Percentiles rank a stretch among this genome's conserved stretches.
These are phyloP conservation scores for Fusarium cicatricum DNA, from an alignment of 2,329 filamentous ascomycete species.

Conservation along the genomic window DNA sequence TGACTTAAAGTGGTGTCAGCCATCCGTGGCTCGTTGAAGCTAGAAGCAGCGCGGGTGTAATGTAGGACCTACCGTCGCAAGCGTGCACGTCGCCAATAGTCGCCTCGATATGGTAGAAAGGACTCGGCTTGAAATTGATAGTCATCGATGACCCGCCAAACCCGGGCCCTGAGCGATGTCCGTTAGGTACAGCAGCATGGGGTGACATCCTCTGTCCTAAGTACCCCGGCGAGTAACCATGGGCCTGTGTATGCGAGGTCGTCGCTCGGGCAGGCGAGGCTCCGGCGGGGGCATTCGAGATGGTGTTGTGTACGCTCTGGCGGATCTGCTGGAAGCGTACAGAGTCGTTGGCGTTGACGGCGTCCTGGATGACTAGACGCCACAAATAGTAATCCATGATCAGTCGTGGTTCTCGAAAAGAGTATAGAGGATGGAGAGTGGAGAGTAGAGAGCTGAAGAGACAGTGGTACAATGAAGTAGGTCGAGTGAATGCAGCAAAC, in stretches of 20 bases:
- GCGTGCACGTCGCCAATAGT: slow-evolving; percentile 70
- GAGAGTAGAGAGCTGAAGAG: background rate
- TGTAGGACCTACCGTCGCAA: slow-evolving; percentile 72
- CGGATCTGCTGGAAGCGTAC: slow-evolving; percentile 55
- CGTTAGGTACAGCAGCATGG: slow-evolving; percentile 28
- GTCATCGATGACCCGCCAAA: slow-evolving; percentile 28
- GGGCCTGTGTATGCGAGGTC: slow-evolving; percentile 22
- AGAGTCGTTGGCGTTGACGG: slow-evolving; percentile 48
- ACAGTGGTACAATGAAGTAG: background rate
- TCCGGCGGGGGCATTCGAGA: slow-evolving; percentile 40
- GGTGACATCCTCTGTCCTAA: slow-evolving; percentile 33
- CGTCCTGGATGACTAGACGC: slow-evolving; percentile 53
- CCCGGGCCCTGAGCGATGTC: slow-evolving; percentile 27
- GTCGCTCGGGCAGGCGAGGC: slow-evolving; percentile 29
- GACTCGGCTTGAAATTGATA: slow-evolving; percentile 71
- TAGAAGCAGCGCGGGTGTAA: background rate
- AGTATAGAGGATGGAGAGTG: background rate
- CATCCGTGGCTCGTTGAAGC: background rate
- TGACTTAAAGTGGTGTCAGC: slow-evolving; percentile 51
- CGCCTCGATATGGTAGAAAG: slow-evolving; percentile 79
- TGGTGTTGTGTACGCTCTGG: slow-evolving; percentile 51
- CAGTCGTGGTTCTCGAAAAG: slow-evolving; percentile 3
- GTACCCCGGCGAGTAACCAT: slow-evolving; percentile 16
- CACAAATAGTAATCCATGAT: slow-evolving; percentile 12
- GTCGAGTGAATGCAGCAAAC: background rate